A percentile compares a stretch with the other conserved stretches of the same genome.
phyloP scores from a whole-genome alignment of 176 grass and related monocot species.

The Carex myosuroides region DNA sequence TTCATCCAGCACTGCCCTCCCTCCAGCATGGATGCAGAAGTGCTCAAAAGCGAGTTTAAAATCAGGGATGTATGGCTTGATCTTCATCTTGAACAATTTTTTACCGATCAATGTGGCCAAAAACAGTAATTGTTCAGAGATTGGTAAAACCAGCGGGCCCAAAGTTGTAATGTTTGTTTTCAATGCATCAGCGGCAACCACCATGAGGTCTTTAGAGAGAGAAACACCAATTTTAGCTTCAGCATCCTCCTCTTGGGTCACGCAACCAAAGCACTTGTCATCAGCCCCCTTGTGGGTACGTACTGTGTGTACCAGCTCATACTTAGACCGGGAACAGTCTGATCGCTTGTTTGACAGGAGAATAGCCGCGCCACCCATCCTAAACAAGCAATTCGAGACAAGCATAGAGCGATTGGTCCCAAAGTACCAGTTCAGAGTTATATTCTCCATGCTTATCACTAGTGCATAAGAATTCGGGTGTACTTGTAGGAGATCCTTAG shows the following conservation, averaged over 20 bases:
- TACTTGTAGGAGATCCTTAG: slow-evolving; percentile 76
- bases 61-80: slow-evolving; percentile 91
- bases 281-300: slow-evolving; percentile 79
- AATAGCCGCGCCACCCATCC: slow-evolving; percentile 76
- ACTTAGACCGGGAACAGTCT: slow-evolving; percentile 52
- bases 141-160: slow-evolving; percentile 61
- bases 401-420: slow-evolving; percentile 87
- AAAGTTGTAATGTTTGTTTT: slow-evolving; percentile 98
- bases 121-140: slow-evolving; percentile 79
- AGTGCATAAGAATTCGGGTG: slow-evolving; percentile 66
- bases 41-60: slow-evolving; percentile 97
- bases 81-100: slow-evolving; percentile 74
- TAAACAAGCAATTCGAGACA: slow-evolving; percentile 87
- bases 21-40: slow-evolving; percentile 86
- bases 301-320: slow-evolving; percentile 72
- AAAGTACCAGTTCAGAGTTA: slow-evolving; percentile 93
- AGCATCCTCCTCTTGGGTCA: slow-evolving; percentile 75
- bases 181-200: slow-evolving; percentile 76
- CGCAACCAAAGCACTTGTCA: slow-evolving; percentile 70
- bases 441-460: slow-evolving; percentile 88
- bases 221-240: slow-evolving; percentile 50
- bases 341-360: slow-evolving; percentile 57
- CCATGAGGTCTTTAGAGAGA: slow-evolving; percentile 90
- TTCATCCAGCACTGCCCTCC: slow-evolving; percentile 77
- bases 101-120: slow-evolving; percentile 40